Percentiles rank a stretch among this genome's conserved stretches.
These are phyloP conservation scores for Sisymbrium altissimum DNA, from an alignment of 345 rosid genomes.

Conservation along the genomic window DNA sequence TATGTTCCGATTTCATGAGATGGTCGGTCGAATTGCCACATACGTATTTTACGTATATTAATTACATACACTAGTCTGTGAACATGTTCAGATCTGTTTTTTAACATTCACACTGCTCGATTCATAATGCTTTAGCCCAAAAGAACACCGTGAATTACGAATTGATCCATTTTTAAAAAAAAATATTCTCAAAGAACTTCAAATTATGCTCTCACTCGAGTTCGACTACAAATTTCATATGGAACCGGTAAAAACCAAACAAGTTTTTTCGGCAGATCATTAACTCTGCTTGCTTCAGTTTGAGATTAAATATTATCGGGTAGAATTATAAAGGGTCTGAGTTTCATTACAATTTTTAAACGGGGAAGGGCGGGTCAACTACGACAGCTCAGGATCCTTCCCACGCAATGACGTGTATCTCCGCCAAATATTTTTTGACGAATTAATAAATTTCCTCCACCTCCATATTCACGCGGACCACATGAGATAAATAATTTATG, in stretches of 20 bases:
- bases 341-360: not conserved
- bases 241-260: not conserved
- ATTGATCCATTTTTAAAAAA: not conserved
- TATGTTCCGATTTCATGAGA: no score
- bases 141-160: not conserved
- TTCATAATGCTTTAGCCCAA: not conserved
- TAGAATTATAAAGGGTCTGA: not conserved
- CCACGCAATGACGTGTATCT: constrained; percentile 19
- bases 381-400: constrained; percentile 14
- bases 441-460: not conserved
- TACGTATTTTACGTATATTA: no score
- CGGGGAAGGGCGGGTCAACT: not conserved
- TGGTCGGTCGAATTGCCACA: no score
- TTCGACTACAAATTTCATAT: not conserved
- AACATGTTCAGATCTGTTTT: no score
- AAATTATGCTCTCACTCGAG: not conserved
- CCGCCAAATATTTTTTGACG: constrained; percentile 10
- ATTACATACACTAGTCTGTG: no score
- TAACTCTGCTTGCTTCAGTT: not conserved
- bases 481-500: constrained; percentile 2
- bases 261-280: not conserved
- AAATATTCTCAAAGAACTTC: not conserved
- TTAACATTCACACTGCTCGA: no score
- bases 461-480: constrained; percentile 23
- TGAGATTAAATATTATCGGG: no score